Percentiles rank a stretch among this genome's conserved stretches.
Evolutionary conservation across 1,284 basidiomycete species (phyloP).

Genomic region (Pulveroboletus sp.): DNA sequence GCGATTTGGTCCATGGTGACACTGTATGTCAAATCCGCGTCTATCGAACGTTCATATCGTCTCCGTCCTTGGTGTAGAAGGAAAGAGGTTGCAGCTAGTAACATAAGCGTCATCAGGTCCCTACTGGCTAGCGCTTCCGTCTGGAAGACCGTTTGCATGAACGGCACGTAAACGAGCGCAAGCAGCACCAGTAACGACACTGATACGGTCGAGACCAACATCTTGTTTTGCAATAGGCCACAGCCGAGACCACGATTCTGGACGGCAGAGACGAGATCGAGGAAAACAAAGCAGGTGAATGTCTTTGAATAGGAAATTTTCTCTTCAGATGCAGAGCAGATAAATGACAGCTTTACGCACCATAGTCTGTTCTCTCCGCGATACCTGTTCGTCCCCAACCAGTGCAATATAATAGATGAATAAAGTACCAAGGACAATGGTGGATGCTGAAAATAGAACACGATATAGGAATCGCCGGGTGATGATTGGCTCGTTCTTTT

Average conservation of each 20-base stretch:
- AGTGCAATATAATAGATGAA: constrained; percentile 86
- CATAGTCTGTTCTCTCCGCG: constrained; percentile 91
- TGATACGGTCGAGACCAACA: constrained; percentile 87
- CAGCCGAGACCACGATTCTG: constrained; percentile 92
- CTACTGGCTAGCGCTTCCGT: constrained; percentile 74
- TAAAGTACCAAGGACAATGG: constrained; percentile 88
- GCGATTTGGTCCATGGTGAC: constrained; percentile 46
- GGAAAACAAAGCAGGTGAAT: constrained; percentile 95
- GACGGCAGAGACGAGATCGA: constrained; percentile 92
- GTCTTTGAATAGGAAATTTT: constrained; percentile 55
- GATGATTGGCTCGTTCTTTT: constrained; percentile 88
- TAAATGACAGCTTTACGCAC: constrained; percentile 44
- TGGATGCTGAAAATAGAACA: constrained; percentile 86
- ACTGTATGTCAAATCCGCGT: constrained; percentile 40
- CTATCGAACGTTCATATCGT: constrained; percentile 66
- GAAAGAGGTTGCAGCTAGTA: constrained; percentile 72
- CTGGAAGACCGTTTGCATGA: constrained; percentile 92
- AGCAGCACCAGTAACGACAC: constrained; percentile 85
- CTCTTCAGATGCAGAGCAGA: not conserved
- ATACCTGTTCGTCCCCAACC: constrained; percentile 74
- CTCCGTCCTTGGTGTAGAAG: constrained; percentile 80
- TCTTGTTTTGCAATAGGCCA: constrained; percentile 78
- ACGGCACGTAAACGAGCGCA: constrained; percentile 84
- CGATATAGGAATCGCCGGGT: constrained; percentile 72
- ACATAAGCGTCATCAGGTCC: constrained; percentile 75